phyloP scores from a whole-genome alignment of 805 yeast genomes.

The Saccharomyces cerevisiae region DNA sequence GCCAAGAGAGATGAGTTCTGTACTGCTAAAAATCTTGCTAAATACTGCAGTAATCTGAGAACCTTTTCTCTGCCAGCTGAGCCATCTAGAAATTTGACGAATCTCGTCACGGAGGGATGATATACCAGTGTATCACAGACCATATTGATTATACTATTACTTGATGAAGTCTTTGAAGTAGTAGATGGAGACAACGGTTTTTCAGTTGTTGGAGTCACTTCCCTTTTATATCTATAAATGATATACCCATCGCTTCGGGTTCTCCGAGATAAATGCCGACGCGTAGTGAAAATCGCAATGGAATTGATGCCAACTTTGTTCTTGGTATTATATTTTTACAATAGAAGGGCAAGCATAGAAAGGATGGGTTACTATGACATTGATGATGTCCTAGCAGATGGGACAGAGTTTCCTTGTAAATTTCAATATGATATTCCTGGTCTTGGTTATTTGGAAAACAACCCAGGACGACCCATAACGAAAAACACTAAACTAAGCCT shows the following conservation, averaged over 20 bases:
- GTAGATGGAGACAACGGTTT: not conserved
- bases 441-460: conserved; percentile 77
- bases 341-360: not conserved
- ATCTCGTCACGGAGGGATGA: conserved; percentile 62
- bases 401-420: conserved; percentile 67
- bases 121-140: conserved; percentile 60
- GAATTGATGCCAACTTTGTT: not conserved
- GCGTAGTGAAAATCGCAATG: not conserved
- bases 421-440: conserved; percentile 77
- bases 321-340: not conserved
- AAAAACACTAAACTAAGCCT: conserved; percentile 60
- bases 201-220: not conserved
- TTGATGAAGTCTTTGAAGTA: not conserved
- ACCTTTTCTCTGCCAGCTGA: conserved; percentile 75
- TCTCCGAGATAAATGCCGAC: not conserved
- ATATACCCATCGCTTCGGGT: not conserved
- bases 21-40: conserved; percentile 63
- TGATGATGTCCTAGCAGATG: conserved; percentile 66
- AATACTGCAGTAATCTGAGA: conserved; percentile 71
- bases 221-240: conserved; percentile 1
- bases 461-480: conserved; percentile 50
- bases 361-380: conserved; percentile 55
- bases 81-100: conserved; percentile 56
- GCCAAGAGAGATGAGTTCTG: conserved; percentile 46
- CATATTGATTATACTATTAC: conserved; percentile 32